A percentile compares a stretch with the other conserved stretches of the same genome.
These are phyloP conservation scores for Fusarium denticulatum DNA, from an alignment of 2,329 filamentous ascomycete species.

Conservation along the genomic window DNA sequence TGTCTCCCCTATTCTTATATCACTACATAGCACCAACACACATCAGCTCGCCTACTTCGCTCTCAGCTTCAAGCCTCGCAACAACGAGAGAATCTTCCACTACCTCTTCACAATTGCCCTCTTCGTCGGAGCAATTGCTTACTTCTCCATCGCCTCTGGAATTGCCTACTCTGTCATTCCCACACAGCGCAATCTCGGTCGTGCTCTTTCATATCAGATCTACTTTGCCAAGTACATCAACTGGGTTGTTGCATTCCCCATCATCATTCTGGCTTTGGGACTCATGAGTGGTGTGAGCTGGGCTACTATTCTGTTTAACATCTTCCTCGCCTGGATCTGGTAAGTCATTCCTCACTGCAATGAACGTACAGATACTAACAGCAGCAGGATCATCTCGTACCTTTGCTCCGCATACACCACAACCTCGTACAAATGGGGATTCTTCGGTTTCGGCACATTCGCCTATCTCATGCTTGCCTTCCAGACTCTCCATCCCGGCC, in stretches of 20 bases:
- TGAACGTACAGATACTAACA: not conserved
- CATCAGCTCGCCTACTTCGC: constrained; percentile 53
- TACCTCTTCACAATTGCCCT: constrained; percentile 62
- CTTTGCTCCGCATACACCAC: constrained; percentile 59
- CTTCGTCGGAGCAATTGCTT: constrained; percentile 60
- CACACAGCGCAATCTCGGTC: constrained; percentile 40
- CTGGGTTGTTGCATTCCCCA: constrained; percentile 63
- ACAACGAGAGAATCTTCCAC: constrained; percentile 65
- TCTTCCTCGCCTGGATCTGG: constrained; percentile 62
- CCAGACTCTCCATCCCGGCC: constrained; percentile 54
- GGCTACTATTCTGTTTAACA: constrained; percentile 63
- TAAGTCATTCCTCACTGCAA: not conserved
- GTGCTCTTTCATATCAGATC: constrained; percentile 56
- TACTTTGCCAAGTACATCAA: constrained; percentile 67
- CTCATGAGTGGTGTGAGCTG: constrained; percentile 64
- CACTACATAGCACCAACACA: constrained; percentile 17
- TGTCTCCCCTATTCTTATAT: constrained; percentile 24
- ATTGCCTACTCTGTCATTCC: constrained; percentile 56
- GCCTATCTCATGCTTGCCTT: constrained; percentile 58
- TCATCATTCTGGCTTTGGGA: constrained; percentile 57
- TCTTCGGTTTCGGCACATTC: constrained; percentile 62
- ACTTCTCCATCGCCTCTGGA: constrained; percentile 64
- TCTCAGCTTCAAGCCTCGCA: constrained; percentile 54
- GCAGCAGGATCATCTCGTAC: constrained; percentile 55
- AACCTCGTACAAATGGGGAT: constrained; percentile 67